Evolutionary conservation across 176 grass and related monocot species (phyloP), one percentile per base, ranked within the genome.

Genomic region (Musa itinerans): DNA sequence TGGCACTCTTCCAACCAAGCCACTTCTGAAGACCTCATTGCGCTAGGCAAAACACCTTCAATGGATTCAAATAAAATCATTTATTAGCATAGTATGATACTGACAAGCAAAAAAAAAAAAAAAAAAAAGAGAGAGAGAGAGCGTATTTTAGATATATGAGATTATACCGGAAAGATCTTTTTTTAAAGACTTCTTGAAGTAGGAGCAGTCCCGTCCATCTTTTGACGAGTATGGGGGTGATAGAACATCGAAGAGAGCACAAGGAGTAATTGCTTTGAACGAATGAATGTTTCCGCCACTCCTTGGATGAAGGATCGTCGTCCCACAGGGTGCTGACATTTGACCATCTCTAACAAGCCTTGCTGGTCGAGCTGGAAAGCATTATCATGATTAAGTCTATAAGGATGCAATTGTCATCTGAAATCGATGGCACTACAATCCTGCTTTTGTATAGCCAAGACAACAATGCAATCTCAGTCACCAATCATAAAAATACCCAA

Each of bases 271-370:
- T 21, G 94, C 94, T 86, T 82, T 91, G 82, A 98, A 98, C 77
- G 80, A 93, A 80, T 93, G 94, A 51, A 98, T 93, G 84, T 98
- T 98, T 49, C 94, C 94, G 10, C 94, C 94, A 55, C 69, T 85
- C 52, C 80, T 83, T 14, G 94, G 94, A 71, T 89, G 87, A n/a
- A 98, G 86, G 81, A 98, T 80, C 21, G 90, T 93, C 3, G 94
- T 93, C 78, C 86, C 88, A 23, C 85, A 88, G 16, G 94, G 90
- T 14, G 94, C 81, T 13, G 78, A 76, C 90, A 98, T 91, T 83
- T 98, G 88, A 73, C 82, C 73, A 70, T 93, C 83, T 85, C 69
- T 85, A 63, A 91, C 84, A 78, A 90, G 69, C 80, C 77, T 98
- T 55, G 94, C 90, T 82, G 88, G 90, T 78, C 84, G 89, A 11